Percentiles rank a stretch among this genome's conserved stretches.
These are phyloP conservation scores for Botrytis hyacinthi DNA, from an alignment of 2,329 filamentous ascomycete species.

Conservation along the genomic window DNA sequence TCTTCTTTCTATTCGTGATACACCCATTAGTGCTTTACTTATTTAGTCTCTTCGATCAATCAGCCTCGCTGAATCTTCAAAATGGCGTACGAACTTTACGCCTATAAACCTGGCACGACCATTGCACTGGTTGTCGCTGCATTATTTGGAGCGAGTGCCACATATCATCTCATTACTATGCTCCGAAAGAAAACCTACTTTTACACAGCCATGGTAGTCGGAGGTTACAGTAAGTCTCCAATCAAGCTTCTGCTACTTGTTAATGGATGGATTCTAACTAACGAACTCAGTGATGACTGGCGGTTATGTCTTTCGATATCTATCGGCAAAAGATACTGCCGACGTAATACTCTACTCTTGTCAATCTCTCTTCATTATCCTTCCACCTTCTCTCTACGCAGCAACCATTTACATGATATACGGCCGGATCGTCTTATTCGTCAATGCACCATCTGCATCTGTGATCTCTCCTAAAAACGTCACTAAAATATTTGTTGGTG, in stretches of 20 bases:
- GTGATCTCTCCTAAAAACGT: conserved; percentile 45
- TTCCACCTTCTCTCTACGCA: conserved; percentile 38
- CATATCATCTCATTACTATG: not conserved
- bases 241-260: not conserved
- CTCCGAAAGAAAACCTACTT: not conserved
- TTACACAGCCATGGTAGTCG: not conserved
- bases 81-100: not conserved
- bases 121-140: not conserved
- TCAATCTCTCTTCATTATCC: conserved; percentile 34
- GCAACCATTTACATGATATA: conserved; percentile 39
- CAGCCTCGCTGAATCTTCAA: not conserved
- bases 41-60: not conserved
- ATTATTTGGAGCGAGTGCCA: not conserved
- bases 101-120: not conserved
- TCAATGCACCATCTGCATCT: conserved; percentile 33
- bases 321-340: conserved; percentile 30
- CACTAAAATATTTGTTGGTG: conserved; percentile 55
- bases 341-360: conserved; percentile 38
- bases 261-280: not conserved
- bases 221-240: not conserved
- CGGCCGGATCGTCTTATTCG: conserved; percentile 32
- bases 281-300: conserved; percentile 28
- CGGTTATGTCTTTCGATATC: conserved; percentile 26
- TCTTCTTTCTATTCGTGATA: not conserved
- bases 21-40: not conserved